Percentiles rank a stretch among this genome's conserved stretches.
phyloP scores from a whole-genome alignment of 352 stramenopile genomes.

The Pelagophyceae sp. region DNA sequence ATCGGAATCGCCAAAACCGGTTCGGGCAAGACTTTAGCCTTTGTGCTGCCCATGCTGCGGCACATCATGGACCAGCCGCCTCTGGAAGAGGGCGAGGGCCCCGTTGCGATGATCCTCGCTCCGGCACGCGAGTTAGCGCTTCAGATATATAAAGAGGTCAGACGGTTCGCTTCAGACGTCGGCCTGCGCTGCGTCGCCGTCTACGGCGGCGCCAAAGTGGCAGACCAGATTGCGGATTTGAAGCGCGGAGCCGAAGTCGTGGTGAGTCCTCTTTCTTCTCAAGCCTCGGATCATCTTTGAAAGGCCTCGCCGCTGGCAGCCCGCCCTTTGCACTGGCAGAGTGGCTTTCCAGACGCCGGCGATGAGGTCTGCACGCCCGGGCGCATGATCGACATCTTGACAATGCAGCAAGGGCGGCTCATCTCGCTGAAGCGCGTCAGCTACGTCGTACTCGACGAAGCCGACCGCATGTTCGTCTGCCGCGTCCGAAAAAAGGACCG shows the following conservation, averaged over 20 bases:
- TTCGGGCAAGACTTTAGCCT: constrained; percentile 71
- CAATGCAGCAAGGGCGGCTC: constrained; percentile 90
- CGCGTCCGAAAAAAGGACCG: too few relatives aligned
- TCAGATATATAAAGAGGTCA: constrained; percentile 92
- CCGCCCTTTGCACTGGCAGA: too few relatives aligned
- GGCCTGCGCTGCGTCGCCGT: constrained; percentile 83
- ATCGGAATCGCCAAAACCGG: constrained; percentile 92
- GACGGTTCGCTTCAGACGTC: constrained; percentile 81
- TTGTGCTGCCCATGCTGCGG: constrained; percentile 80
- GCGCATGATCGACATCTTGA: constrained; percentile 98
- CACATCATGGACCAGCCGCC: constrained; percentile 80
- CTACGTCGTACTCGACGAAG: constrained; percentile 97
- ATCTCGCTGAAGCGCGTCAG: constrained; percentile 89
- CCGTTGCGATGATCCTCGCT: constrained; percentile 94
- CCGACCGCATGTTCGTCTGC: constrained; percentile 99
- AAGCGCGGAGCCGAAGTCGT: constrained; percentile 93
- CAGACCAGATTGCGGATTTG: constrained; percentile 96
- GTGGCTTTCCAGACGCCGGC: too few relatives aligned
- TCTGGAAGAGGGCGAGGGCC: constrained; percentile 73
- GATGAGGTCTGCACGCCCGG: constrained; percentile 96
- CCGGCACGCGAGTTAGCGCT: constrained; percentile 93
- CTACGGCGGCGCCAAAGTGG: constrained; percentile 83
- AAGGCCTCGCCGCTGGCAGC: too few relatives aligned
- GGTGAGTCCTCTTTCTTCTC: too few relatives aligned
- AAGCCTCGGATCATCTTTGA: too few relatives aligned